Percentiles rank a stretch among this genome's conserved stretches.
phyloP scores from a whole-genome alignment of 225 moss, liverwort and hornwort species.

The Rhytidiadelphus loreus region DNA sequence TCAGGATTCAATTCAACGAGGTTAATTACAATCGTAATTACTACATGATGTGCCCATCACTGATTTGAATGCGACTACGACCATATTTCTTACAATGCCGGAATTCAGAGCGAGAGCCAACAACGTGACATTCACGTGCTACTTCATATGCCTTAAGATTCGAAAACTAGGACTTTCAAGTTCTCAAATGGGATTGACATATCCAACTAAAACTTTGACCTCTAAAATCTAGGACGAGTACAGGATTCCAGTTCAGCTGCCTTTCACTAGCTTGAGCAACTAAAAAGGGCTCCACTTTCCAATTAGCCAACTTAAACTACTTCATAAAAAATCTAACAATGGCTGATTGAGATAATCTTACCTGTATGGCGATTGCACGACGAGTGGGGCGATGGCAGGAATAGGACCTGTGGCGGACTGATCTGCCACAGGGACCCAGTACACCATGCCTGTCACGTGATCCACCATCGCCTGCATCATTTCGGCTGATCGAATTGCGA shows the following conservation, averaged over 20 bases:
- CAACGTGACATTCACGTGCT: not conserved
- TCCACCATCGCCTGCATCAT: conserved; percentile 45
- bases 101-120: not conserved
- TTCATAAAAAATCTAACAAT: too few relatives aligned
- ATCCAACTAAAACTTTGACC: not conserved
- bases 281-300: not conserved
- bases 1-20: too few relatives aligned
- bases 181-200: not conserved
- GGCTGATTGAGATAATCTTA: not conserved
- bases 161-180: not conserved
- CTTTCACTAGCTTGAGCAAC: not conserved
- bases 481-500: not conserved
- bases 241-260: not conserved
- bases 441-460: conserved; percentile 26
- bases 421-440: conserved; percentile 25
- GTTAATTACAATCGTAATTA: not conserved
- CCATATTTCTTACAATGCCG: too few relatives aligned
- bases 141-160: not conserved
- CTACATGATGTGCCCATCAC: not conserved
- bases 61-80: too few relatives aligned
- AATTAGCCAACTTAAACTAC: not conserved
- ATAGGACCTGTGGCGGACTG: not conserved
- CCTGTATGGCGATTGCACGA: conserved; percentile 35
- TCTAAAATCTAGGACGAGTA: too few relatives aligned
- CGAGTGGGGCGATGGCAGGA: conserved; percentile 15